Evolutionary conservation across 768 basidiomycete genomes (phyloP), one percentile per base, ranked within the genome.

Genomic region (Tricholoma saponaceum): DNA sequence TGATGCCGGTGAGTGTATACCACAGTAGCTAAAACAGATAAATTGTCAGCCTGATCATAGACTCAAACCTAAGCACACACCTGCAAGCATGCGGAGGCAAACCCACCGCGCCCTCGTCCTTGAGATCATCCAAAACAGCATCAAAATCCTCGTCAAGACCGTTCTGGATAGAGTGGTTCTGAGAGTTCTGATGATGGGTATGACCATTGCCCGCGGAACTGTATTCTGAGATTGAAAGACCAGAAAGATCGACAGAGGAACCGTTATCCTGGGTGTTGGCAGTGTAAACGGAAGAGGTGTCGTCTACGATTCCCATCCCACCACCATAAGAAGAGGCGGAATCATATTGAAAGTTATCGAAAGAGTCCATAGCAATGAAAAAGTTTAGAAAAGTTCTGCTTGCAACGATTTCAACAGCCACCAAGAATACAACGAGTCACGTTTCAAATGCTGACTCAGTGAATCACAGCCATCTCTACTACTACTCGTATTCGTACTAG

Each of bases 21-120:
- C 97, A 66, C 97, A 99, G 67, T 99, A 99, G 69, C 96, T 97
- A 60, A 59, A 30, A 61, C 4, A 23, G 25, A 18, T 44, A 56
- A 54, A 61, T 58, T 49, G 56, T 54, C 51, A 64, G 54, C 23
- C 25, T 49, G 43, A 61, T 64, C 50, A 20, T 44, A 49, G 35
- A 55, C 39, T 18, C 4, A 20, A 22, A 43, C 9, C 4, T 4
- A 8, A 43, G 22, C 37, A 76, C 82, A 59, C 56, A 94, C 95
- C 92, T 94, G 91, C 95, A 98, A 8, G 96, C 96, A 72, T 98
- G 96, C 9, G 89, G 84, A 2, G 93, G 93, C 52, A 95, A 70
- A 75, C 95, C 89, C 32, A 93, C 79, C 14, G 83, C 76, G 35
- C 76, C 78, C 62, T 90, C 92, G 61, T 92, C 90, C 73, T 92